These are phyloP conservation scores for Saccharomycopsis vini DNA, from an alignment of 805 yeast genomes.

Conservation along the genomic window DNA sequence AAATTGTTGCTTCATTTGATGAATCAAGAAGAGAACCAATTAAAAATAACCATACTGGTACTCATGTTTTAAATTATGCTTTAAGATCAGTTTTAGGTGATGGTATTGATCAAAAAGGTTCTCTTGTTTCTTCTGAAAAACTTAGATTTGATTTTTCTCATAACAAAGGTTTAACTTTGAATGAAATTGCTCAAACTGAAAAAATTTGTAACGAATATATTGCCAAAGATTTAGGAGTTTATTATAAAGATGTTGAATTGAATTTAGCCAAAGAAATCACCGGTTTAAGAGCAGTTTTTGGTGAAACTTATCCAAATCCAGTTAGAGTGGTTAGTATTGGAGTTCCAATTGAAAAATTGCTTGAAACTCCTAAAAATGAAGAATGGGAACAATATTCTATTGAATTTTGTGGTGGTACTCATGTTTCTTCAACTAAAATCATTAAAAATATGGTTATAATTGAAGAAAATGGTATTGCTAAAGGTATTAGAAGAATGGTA, in stretches of 20 bases:
- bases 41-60: slow-evolving; percentile 97
- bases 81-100: slow-evolving; percentile 81
- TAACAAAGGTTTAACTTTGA: slow-evolving; percentile 68
- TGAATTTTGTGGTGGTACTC: slow-evolving; percentile 99
- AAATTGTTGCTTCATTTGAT: slow-evolving; percentile 78
- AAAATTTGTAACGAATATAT: slow-evolving; percentile 61
- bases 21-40: slow-evolving; percentile 94
- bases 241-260: slow-evolving; percentile 73
- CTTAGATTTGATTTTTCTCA: slow-evolving; percentile 94
- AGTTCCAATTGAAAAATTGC: slow-evolving; percentile 72
- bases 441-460: slow-evolving; percentile 82
- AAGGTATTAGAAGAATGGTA: slow-evolving; percentile 96
- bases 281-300: slow-evolving; percentile 95
- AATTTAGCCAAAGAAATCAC: slow-evolving; percentile 61
- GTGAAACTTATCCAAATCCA: slow-evolving; percentile 98
- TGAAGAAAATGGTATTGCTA: slow-evolving; percentile 97
- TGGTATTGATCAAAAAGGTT: slow-evolving; percentile 90
- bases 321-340: slow-evolving; percentile 97
- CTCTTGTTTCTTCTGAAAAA: slow-evolving; percentile 91
- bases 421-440: slow-evolving; percentile 84
- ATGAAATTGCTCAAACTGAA: slow-evolving; percentile 73
- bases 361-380: slow-evolving; percentile 57
- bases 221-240: slow-evolving; percentile 62
- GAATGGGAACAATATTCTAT: slow-evolving; percentile 76
- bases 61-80: slow-evolving; percentile 88